phyloP scores from a whole-genome alignment of 2,329 filamentous ascomycete species.

The Sporothrix humicola region DNA sequence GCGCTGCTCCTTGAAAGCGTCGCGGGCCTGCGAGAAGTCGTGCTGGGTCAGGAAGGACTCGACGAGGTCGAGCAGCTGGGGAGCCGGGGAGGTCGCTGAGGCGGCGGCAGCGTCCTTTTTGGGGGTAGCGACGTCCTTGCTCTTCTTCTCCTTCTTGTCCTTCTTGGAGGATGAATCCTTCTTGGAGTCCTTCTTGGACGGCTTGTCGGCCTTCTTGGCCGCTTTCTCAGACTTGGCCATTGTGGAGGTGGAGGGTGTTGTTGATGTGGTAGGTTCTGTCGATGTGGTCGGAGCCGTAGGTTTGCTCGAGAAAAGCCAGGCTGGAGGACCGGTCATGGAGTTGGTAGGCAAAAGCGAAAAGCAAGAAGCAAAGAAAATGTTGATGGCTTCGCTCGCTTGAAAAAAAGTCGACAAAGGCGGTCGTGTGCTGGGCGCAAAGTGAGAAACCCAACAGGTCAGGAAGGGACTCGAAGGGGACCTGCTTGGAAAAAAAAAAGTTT shows the following conservation, averaged over 20 bases:
- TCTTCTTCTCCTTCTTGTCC: constrained; percentile 32
- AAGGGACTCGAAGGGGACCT: not conserved
- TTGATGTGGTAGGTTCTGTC: not conserved
- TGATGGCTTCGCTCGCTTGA: not conserved
- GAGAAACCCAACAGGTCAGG: not conserved
- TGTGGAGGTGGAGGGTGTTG: not conserved
- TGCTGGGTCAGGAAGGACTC: constrained; percentile 69
- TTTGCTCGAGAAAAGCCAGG: constrained; percentile 39
- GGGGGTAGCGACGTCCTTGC: constrained; percentile 35
- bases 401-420: not conserved
- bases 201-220: constrained; percentile 35
- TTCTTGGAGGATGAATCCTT: constrained; percentile 17
- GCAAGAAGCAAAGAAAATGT: not conserved
- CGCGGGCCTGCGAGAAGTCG: constrained; percentile 66
- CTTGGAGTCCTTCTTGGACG: constrained; percentile 24
- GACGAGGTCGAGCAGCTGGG: constrained; percentile 70
- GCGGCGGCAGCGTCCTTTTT: constrained; percentile 34
- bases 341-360: not conserved
- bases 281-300: constrained; percentile 17
- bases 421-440: not conserved
- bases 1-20: constrained; percentile 68
- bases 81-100: constrained; percentile 50
- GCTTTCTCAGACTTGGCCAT: constrained; percentile 36
- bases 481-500: constrained; percentile 20
- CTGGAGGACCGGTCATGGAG: constrained; percentile 31